Conservation (phyloP, 208 protist genomes). For the Acanthamoeba quina region DNA sequence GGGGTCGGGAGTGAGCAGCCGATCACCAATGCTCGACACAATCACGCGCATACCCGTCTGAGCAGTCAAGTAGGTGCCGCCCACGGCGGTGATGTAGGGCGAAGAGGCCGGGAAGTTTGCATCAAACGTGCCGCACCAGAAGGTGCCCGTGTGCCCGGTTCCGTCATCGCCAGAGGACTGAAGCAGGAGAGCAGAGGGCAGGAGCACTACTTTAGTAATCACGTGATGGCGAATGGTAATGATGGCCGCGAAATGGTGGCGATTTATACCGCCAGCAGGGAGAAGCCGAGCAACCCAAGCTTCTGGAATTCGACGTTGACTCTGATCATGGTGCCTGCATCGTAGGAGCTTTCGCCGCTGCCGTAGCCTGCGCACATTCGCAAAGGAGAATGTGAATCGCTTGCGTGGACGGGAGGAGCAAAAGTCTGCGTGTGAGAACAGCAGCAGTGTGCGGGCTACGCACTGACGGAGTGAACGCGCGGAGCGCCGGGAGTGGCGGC, state of each 20-base stretch:
- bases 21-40: neutral
- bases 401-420: too few relatives aligned
- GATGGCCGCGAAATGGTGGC: neutral
- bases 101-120: slow-evolving; percentile 63
- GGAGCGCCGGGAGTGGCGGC: slow-evolving; percentile 8
- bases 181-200: neutral
- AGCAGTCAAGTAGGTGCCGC: slow-evolving; percentile 68
- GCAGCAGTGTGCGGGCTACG: neutral
- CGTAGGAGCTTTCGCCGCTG: slow-evolving; percentile 14
- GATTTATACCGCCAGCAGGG: neutral
- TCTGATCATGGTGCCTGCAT: neutral
- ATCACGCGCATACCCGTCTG: neutral
- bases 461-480: slow-evolving; percentile 33
- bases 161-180: slow-evolving; percentile 55
- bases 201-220: neutral
- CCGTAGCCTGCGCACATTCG: neutral
- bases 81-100: slow-evolving; percentile 79
- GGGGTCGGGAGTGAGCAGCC: neutral
- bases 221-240: neutral
- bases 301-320: slow-evolving; percentile 74
- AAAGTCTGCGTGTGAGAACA: neutral
- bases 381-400: neutral
- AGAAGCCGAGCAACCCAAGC: slow-evolving; percentile 23
- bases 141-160: slow-evolving; percentile 47
- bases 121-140: slow-evolving; percentile 53